These are phyloP conservation scores for Psilocybe mexicana DNA, from an alignment of 1,284 basidiomycete species.

Conservation along the genomic window DNA sequence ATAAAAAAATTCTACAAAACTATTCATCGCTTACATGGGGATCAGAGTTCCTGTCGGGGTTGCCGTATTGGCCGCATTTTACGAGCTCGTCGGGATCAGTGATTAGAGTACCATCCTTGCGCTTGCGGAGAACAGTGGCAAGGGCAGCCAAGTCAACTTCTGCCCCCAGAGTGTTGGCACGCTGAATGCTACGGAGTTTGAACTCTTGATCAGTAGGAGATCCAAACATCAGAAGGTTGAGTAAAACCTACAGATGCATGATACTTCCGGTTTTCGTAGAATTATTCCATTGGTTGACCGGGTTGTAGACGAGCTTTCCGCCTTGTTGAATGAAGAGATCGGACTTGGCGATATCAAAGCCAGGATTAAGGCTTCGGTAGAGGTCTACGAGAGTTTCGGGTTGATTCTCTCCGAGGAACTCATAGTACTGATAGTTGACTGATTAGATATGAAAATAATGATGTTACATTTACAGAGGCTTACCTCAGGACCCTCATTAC, in stretches of 20 bases:
- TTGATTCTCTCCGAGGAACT: conserved; percentile 2
- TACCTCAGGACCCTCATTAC: conserved; percentile 6
- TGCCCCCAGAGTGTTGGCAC: background rate
- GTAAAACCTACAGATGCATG: conserved; percentile 1
- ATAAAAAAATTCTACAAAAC: too few relatives aligned
- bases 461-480: background rate
- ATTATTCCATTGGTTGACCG: conserved; percentile 7
- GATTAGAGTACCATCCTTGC: background rate
- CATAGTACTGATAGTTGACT: background rate
- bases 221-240: background rate
- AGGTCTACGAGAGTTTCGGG: background rate
- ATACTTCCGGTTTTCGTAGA: background rate
- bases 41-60: conserved; percentile 1
- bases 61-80: background rate
- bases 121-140: background rate
- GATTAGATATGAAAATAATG: background rate
- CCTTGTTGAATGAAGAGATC: background rate
- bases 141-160: background rate
- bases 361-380: conserved; percentile 1
- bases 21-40: background rate
- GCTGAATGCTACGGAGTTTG: background rate
- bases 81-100: conserved; percentile 2
- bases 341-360: background rate
- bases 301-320: conserved; percentile 1
- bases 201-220: too few relatives aligned